These are phyloP conservation scores for Phialophora chinensis DNA, from an alignment of 2,329 filamentous ascomycete genomes.

Conservation along the genomic window DNA sequence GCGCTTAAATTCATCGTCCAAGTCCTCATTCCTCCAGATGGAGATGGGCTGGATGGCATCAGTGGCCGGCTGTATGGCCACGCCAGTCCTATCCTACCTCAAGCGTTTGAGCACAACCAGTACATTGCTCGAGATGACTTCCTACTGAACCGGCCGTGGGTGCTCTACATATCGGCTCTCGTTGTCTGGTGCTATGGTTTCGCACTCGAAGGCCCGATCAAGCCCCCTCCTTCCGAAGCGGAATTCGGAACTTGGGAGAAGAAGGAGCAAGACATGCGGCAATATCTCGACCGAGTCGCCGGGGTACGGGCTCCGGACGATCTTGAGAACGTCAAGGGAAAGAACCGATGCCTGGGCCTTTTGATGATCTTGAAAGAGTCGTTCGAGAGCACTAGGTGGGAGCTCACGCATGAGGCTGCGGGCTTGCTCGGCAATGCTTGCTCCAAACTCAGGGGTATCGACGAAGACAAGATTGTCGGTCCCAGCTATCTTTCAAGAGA, in stretches of 20 bases:
- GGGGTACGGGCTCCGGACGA: constrained; percentile 77
- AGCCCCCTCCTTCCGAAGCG: constrained; percentile 51
- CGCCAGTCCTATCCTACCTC: constrained; percentile 40
- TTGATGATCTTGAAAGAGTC: constrained; percentile 80
- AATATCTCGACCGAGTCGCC: constrained; percentile 75
- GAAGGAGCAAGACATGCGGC: constrained; percentile 77
- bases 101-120: constrained; percentile 48
- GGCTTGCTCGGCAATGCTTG: constrained; percentile 82
- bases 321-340: constrained; percentile 71
- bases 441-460: constrained; percentile 55
- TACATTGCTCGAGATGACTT: constrained; percentile 90
- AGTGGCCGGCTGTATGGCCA: constrained; percentile 45
- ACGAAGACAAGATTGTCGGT: constrained; percentile 28
- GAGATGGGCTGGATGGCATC: constrained; percentile 43
- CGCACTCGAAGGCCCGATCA: constrained; percentile 80
- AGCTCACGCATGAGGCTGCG: constrained; percentile 86
- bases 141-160: constrained; percentile 90
- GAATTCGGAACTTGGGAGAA: constrained; percentile 66
- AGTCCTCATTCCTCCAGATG: constrained; percentile 69
- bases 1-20: constrained; percentile 85
- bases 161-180: constrained; percentile 88
- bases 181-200: constrained; percentile 96
- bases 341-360: constrained; percentile 83
- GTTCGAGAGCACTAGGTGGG: constrained; percentile 85
- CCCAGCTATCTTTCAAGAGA: constrained; percentile 17